Percentiles rank a stretch among this genome's conserved stretches.
These are phyloP conservation scores for Elsinoe perseae DNA, from an alignment of 2,329 filamentous ascomycete species.

Conservation along the genomic window DNA sequence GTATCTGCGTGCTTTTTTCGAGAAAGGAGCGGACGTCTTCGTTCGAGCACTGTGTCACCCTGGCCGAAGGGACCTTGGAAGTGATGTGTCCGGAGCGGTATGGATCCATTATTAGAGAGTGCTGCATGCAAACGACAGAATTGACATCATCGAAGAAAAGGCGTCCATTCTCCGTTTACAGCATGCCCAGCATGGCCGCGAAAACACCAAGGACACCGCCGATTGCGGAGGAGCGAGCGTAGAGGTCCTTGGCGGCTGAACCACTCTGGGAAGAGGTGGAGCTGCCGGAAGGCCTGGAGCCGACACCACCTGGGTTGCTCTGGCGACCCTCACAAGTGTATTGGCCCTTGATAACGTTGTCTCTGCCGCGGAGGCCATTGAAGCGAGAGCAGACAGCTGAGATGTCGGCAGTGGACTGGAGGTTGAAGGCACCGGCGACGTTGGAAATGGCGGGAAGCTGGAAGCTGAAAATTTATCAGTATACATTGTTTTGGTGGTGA, in stretches of 20 bases:
- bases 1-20: conserved; percentile 8
- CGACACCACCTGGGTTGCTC: conserved; percentile 31
- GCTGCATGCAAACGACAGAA: conserved; percentile 14
- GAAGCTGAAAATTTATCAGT: conserved; percentile 50
- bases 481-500: neutral
- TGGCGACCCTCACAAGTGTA: conserved; percentile 36
- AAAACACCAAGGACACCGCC: conserved; percentile 41
- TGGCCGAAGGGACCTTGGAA: neutral
- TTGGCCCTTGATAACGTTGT: conserved; percentile 38
- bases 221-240: conserved; percentile 33
- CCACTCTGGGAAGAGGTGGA: conserved; percentile 24
- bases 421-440: conserved; percentile 45
- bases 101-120: conserved; percentile 12
- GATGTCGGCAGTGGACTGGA: conserved; percentile 40
- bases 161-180: conserved; percentile 31
- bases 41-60: neutral
- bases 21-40: neutral
- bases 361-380: conserved; percentile 33
- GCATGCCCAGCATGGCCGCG: conserved; percentile 40
- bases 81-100: neutral
- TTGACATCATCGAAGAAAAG: conserved; percentile 3
- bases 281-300: conserved; percentile 25
- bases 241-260: conserved; percentile 36
- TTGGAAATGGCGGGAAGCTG: conserved; percentile 50
- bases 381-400: conserved; percentile 35